phyloP scores from a whole-genome alignment of 495 filamentous ascomycete genomes.

The Aspergillus saccharolyticus region DNA sequence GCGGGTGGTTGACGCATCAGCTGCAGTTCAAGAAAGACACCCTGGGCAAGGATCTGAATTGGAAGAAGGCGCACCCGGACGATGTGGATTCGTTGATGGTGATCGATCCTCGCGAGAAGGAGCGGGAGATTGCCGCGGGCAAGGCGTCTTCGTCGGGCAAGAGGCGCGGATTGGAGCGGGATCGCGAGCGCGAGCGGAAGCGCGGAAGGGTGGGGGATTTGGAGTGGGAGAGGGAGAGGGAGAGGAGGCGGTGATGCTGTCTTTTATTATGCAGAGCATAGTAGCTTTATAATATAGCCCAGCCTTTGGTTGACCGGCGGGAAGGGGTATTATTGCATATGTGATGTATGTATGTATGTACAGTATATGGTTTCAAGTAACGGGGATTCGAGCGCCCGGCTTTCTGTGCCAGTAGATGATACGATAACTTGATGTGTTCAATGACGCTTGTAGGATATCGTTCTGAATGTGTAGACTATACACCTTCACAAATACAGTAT shows the following conservation, averaged over 20 bases:
- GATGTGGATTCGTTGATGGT: constrained; percentile 87
- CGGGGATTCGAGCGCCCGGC: too few species aligned
- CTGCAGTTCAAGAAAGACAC: constrained; percentile 85
- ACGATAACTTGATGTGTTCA: too few species aligned
- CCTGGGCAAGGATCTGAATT: constrained; percentile 85
- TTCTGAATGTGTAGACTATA: too few species aligned
- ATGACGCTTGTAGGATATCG: too few species aligned
- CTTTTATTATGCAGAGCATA: too few species aligned
- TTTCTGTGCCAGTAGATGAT: too few species aligned
- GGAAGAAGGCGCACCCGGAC: constrained; percentile 81
- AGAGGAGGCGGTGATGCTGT: neutral
- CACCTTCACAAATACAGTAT: too few species aligned
- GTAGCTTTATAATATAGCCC: too few species aligned
- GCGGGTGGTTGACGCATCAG: constrained; percentile 62
- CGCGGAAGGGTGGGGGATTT: constrained; percentile 28
- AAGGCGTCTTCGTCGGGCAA: constrained; percentile 13
- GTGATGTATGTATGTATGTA: constrained; percentile 1
- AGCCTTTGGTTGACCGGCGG: too few species aligned
- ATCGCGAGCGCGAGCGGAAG: constrained; percentile 40
- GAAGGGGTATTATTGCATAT: too few species aligned
- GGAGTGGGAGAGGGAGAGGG: constrained; percentile 33
- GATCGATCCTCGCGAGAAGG: constrained; percentile 88
- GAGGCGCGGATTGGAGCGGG: constrained; percentile 31
- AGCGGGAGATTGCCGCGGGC: constrained; percentile 52
- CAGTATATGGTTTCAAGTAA: too few species aligned